A percentile compares a stretch with the other conserved stretches of the same genome.
phyloP scores from a whole-genome alignment of 768 basidiomycete genomes.

The Xanthoconium purpureum region DNA sequence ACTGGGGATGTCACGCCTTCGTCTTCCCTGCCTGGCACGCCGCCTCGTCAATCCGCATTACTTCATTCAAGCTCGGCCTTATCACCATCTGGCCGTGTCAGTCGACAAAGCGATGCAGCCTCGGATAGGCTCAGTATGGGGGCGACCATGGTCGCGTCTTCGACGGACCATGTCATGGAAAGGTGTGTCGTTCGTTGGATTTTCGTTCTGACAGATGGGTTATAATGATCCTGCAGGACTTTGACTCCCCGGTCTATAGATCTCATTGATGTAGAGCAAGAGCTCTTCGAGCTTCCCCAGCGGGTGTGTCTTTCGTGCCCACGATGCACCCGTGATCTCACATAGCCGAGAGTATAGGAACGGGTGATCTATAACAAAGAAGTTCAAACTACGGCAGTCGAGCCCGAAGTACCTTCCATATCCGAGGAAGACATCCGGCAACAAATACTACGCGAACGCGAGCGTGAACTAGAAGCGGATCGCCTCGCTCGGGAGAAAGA shows the following conservation, averaged over 20 bases:
- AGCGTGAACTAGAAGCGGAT: constrained; percentile 70
- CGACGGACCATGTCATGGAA: constrained; percentile 67
- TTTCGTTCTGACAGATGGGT: neutral
- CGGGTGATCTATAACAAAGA: constrained; percentile 82
- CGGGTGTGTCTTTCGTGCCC: constrained; percentile 48
- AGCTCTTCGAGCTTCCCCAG: constrained; percentile 85
- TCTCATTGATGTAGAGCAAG: constrained; percentile 85
- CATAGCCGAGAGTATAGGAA: constrained; percentile 44
- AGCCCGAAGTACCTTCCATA: constrained; percentile 46
- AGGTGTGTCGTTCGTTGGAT: constrained; percentile 43
- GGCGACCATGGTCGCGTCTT: constrained; percentile 45
- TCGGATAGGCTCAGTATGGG: constrained; percentile 47
- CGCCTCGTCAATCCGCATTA: constrained; percentile 41
- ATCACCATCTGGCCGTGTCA: constrained; percentile 57
- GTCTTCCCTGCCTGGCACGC: constrained; percentile 71
- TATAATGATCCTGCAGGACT: constrained; percentile 38
- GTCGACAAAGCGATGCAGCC: constrained; percentile 66
- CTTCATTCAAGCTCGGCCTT: constrained; percentile 37
- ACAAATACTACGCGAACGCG: constrained; percentile 55
- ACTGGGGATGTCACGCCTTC: constrained; percentile 62
- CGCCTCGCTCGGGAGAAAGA: constrained; percentile 69
- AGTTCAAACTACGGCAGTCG: constrained; percentile 71
- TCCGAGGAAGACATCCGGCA: constrained; percentile 76
- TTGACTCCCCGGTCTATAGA: constrained; percentile 67
- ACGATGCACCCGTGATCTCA: neutral